phyloP scores from a whole-genome alignment of 257 asterid species.

The Fraxinus excelsior region DNA sequence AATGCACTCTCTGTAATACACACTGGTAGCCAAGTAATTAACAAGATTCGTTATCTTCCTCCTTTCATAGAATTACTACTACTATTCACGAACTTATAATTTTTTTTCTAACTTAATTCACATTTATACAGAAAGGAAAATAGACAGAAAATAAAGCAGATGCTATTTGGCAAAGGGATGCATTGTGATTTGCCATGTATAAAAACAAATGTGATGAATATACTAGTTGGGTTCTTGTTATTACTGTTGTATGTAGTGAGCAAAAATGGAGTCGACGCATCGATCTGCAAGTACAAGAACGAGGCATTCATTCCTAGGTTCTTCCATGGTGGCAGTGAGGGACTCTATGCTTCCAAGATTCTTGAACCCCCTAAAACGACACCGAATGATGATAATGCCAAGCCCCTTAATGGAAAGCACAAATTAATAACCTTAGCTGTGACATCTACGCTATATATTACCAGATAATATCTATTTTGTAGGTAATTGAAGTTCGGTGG shows the following conservation, averaged over 20 bases:
- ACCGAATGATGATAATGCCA: slow-evolving; percentile 49
- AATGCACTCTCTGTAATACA: no score
- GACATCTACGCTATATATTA: not conserved
- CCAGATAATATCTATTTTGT: no score
- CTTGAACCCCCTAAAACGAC: slow-evolving; percentile 40
- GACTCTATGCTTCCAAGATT: slow-evolving; percentile 83
- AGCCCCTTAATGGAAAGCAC: slow-evolving; percentile 72
- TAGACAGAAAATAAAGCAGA: slow-evolving; percentile 20
- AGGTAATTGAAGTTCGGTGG: no score
- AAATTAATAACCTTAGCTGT: not conserved
- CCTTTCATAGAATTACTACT: no score
- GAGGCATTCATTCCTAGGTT: slow-evolving; percentile 80
- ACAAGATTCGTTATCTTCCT: no score
- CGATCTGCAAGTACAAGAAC: slow-evolving; percentile 91
- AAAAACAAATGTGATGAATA: slow-evolving; percentile 17
- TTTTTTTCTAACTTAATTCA: not conserved
- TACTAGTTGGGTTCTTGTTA: slow-evolving; percentile 37
- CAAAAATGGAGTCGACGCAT: slow-evolving; percentile 56
- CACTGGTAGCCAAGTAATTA: no score
- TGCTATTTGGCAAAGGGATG: slow-evolving; percentile 32
- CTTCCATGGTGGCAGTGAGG: slow-evolving; percentile 97
- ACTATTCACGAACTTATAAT: no score
- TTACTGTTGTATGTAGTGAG: slow-evolving; percentile 32
- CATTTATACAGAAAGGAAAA: not conserved
- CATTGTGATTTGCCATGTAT: slow-evolving; percentile 45